Base-by-base conservation (phyloP, 805 yeast genomes). In the Candida chilensis region DNA sequence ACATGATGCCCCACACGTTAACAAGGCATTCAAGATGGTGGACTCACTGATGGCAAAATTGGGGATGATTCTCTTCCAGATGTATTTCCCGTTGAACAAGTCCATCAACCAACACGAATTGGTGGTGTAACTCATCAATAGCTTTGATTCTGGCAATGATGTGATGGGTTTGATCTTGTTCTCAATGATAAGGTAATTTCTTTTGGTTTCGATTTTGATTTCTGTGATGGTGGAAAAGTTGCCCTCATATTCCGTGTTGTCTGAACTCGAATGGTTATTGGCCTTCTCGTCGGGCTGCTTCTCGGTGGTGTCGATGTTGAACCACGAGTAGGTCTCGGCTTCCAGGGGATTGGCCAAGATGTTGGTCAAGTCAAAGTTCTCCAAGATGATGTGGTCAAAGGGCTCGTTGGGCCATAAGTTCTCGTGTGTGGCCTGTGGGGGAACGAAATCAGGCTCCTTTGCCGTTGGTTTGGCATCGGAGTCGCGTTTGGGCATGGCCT, bases 41-140 rank as follows among this genome's bases (percentile, higher is more conserved):
- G 21, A 27, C 27, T 19, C 28, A 24, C 32, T 30, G 27, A 32
- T 16, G 16, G 35, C 63, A 54, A 32, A 52, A 55, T 12, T 37
- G 2, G 67, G 67, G 7, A 61, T 40, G 9, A 53, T 35, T 16
- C 49, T 40, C 35, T 57, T 57, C 67, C 67, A 61, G 11, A 60
- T 39, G 26, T 41, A 35, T 19, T 57, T 34, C n/a, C 55, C 65
- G 29, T 61, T 61, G 34, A 58, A 59, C 17, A 61, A 36, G 38
- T 61, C 68, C 14, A 61, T 40, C 7, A 61, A 27, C 64, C 65
- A 58, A 37, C 50, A 52, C 17, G 22, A 31, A 17, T 15, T 32
- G 32, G 9, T 21, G 28, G 25, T 28, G 26, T 17, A 24, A 12
- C 16, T 13, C 6, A 16, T 25, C 11, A 16, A 14, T 13, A 16